Evolutionary conservation across 129 eudicot genomes (phyloP), one percentile per base, ranked within the genome.

Genomic region (Pittosporum tobira): DNA sequence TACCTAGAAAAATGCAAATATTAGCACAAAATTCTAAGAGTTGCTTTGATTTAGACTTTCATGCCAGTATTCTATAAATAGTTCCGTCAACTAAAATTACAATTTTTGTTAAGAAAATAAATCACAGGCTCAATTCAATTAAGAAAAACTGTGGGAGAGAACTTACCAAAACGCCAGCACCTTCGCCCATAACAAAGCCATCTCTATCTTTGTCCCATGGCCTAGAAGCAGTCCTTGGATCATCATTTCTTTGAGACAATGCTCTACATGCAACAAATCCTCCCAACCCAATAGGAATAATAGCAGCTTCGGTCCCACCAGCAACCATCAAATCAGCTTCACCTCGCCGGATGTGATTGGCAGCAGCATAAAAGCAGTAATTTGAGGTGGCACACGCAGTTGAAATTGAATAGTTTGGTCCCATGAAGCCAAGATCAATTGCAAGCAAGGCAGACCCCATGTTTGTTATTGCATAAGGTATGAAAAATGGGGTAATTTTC

Each of bases 331-430:
- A n/a, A 66, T 93, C 99, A 59, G 99, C 99, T 70, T 93, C 99
- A 48, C 99, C 96, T 25, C 96, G 76, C 24, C 99, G 85, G 27
- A 93, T 93, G 64, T 93, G 99, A 72, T 93, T 93, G 49, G 99
- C 99, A 61, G 99, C 99, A 48, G 99, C 94, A 52, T 87, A 84
- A 62, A 93, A 87, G 71, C 96, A 93, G 62, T 84, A 93, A 73
- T 93, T 93, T 28, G 99, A 93, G 61, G 99, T 93, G 48, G 99
- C 99, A 77, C 99, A 93, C 47, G 99, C 99, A 51, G 99, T 84
- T 34, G 96, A 87, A 56, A 93, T 93, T 16, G 99, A 93, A 58
- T 93, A 93, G 59, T 93, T 93, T 15, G 99, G 99, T 52, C 99
- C 99, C 99, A 87, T 87, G 47, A 93, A 79, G 28, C 96, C 99